Evolutionary conservation across 225 moss, liverwort and hornwort species (phyloP).

Genomic region (Pseudoscleropodium purum): DNA sequence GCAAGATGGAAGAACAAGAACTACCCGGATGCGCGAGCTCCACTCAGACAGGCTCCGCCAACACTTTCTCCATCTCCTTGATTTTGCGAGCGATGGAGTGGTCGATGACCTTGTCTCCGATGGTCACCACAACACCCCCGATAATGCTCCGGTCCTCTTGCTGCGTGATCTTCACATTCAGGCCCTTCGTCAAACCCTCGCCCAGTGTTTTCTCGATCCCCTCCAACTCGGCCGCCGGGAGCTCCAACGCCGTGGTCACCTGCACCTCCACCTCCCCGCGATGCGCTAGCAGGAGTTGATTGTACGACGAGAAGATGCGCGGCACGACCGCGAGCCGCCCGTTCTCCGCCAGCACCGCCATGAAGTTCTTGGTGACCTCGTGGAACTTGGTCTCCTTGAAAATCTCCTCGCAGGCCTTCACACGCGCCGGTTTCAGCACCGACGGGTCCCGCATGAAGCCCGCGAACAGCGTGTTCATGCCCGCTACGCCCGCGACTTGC

Average conservation of each 20-base stretch:
- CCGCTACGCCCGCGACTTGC: slow-evolving; percentile 43
- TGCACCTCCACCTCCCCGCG: slow-evolving; percentile 56
- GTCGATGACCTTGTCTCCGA: slow-evolving; percentile 72
- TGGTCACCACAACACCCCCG: slow-evolving; percentile 48
- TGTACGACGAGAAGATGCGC: slow-evolving; percentile 35
- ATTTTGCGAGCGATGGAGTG: slow-evolving; percentile 59
- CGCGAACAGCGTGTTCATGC: slow-evolving; percentile 31
- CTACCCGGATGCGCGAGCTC: background rate
- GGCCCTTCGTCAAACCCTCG: slow-evolving; percentile 25
- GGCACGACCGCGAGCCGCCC: slow-evolving; percentile 44
- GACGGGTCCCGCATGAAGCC: slow-evolving; percentile 75
- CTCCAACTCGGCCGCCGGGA: slow-evolving; percentile 30
- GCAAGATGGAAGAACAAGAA: background rate
- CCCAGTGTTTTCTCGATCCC: slow-evolving; percentile 51
- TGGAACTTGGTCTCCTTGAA: slow-evolving; percentile 63
- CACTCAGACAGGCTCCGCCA: slow-evolving; percentile 30
- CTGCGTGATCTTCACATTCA: slow-evolving; percentile 44
- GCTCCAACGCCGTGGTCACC: slow-evolving; percentile 60
- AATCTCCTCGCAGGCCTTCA: slow-evolving; percentile 55
- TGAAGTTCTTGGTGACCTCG: slow-evolving; percentile 16
- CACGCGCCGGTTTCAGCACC: slow-evolving; percentile 44
- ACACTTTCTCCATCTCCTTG: slow-evolving; percentile 59
- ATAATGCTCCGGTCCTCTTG: slow-evolving; percentile 77
- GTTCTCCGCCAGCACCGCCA: slow-evolving; percentile 73
- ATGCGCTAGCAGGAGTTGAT: slow-evolving; percentile 52